Percentiles rank a stretch among this genome's conserved stretches.
Evolutionary conservation across 2,329 filamentous ascomycete species (phyloP).

Genomic region (Pyrenochaeta sp.): DNA sequence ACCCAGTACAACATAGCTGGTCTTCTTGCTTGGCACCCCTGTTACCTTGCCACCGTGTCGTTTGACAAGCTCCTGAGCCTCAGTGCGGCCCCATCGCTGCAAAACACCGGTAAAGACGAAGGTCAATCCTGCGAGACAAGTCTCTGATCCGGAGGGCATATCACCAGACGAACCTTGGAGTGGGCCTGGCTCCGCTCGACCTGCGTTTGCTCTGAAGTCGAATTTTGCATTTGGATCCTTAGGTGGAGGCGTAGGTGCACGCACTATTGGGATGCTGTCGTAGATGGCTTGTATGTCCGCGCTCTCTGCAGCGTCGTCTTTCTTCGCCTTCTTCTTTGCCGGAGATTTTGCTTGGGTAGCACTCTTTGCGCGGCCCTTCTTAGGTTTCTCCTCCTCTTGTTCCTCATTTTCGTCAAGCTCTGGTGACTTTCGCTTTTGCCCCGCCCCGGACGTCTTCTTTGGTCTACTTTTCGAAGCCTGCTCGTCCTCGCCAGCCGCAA

Average conservation of each 20-base stretch:
- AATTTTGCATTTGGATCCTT: conserved; percentile 76
- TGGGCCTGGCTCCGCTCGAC: conserved; percentile 69
- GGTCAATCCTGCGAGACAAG: conserved; percentile 86
- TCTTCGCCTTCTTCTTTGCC: conserved; percentile 68
- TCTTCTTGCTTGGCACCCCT: conserved; percentile 86
- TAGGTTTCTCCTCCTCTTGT: conserved; percentile 63
- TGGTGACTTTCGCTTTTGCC: conserved; percentile 66
- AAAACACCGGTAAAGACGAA: conserved; percentile 97
- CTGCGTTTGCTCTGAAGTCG: conserved; percentile 70
- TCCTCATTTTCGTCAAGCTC: conserved; percentile 62
- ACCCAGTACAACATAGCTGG: conserved; percentile 90
- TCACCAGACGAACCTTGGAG: conserved; percentile 69
- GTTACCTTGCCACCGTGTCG: conserved; percentile 93
- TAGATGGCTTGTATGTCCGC: conserved; percentile 83
- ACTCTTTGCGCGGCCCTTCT: conserved; percentile 60
- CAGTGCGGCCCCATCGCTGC: conserved; percentile 80
- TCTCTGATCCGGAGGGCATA: conserved; percentile 82
- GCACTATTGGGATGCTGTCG: conserved; percentile 83
- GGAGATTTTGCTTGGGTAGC: conserved; percentile 57
- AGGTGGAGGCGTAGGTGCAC: conserved; percentile 83
- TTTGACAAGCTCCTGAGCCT: conserved; percentile 87
- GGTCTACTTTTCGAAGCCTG: conserved; percentile 51
- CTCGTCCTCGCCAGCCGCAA: conserved; percentile 55
- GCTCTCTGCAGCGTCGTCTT: conserved; percentile 72
- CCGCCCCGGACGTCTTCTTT: conserved; percentile 43